A percentile compares a stretch with the other conserved stretches of the same genome.
Evolutionary conservation across 2,329 filamentous ascomycete species (phyloP).

Genomic region (Neonectria sp.): DNA sequence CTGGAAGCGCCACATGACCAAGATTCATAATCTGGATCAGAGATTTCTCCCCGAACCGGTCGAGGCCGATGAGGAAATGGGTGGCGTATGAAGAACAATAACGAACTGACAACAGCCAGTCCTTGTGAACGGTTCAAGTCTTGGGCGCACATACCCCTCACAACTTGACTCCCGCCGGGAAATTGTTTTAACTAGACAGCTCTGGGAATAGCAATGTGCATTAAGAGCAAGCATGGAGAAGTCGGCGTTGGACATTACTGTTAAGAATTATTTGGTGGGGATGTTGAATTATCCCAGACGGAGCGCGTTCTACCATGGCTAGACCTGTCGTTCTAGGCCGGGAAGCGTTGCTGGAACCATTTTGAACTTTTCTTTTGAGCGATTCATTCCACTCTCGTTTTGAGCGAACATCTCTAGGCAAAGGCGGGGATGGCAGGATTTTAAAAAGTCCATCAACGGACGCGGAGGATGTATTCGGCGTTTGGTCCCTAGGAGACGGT

Average conservation of each 20-base stretch:
- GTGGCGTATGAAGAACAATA: conserved; percentile 36
- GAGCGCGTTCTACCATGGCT: background rate
- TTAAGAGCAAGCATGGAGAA: conserved; percentile 25
- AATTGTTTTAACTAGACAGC: conserved; percentile 27
- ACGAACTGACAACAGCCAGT: background rate
- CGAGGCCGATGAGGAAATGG: conserved; percentile 55
- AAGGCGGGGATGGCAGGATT: conserved; percentile 32
- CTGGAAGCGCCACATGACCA: conserved; percentile 74
- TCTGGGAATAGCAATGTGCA: conserved; percentile 17
- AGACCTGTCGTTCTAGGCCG: background rate
- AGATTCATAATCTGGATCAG: conserved; percentile 67
- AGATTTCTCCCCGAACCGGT: conserved; percentile 58
- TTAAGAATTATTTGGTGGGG: conserved; percentile 6
- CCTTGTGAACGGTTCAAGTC: background rate
- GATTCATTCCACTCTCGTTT: conserved; percentile 41
- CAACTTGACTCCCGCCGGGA: background rate
- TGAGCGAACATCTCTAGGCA: conserved; percentile 34
- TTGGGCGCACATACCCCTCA: background rate
- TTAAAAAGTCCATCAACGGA: conserved; percentile 36
- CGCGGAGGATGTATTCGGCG: conserved; percentile 36
- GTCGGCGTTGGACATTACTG: conserved; percentile 23
- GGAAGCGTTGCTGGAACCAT: conserved; percentile 13
- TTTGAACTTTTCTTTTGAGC: conserved; percentile 35
- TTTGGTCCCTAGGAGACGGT: conserved; percentile 37
- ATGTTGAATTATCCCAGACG: conserved; percentile 4